Conservation (phyloP, 164 flowering plant species). For the Sedum album region DNA sequence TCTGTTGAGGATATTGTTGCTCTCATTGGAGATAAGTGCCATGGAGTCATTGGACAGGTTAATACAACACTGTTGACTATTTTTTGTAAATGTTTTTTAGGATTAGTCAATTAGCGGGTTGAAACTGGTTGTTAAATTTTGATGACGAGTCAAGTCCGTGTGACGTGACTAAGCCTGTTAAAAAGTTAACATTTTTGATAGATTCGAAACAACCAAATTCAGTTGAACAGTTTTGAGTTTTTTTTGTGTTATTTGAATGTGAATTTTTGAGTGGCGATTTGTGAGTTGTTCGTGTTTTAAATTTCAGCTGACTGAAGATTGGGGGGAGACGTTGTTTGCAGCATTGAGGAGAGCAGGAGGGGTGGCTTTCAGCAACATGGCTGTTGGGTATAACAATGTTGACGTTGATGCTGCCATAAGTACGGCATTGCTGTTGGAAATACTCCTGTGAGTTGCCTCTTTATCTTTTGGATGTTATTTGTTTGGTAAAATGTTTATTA, state of each 20-base stretch:
- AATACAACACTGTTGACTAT: too few species aligned
- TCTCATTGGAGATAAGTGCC: constrained; percentile 78
- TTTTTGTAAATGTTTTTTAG: too few species aligned
- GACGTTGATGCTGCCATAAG: constrained; percentile 85
- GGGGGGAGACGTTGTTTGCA: constrained; percentile 90
- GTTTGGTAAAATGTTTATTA: not conserved
- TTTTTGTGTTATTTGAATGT: too few species aligned
- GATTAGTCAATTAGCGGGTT: too few species aligned
- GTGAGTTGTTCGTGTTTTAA: too few species aligned
- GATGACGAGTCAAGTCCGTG: too few species aligned
- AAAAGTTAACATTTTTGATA: too few species aligned
- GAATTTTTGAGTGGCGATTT: not conserved
- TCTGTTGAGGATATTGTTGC: constrained; percentile 90
- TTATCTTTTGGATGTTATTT: too few species aligned
- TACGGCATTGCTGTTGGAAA: constrained; percentile 94
- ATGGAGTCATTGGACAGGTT: constrained; percentile 96
- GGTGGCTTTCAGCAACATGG: constrained; percentile 93
- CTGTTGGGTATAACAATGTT: constrained; percentile 93
- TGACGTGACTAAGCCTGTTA: too few species aligned
- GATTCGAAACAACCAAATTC: too few species aligned
- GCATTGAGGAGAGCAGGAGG: constrained; percentile 92
- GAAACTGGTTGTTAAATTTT: too few species aligned
- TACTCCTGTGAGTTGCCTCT: constrained; percentile 64
- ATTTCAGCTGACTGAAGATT: constrained; percentile 80
- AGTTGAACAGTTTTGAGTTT: too few species aligned